phyloP scores from a whole-genome alignment of 257 asterid species.

The Linaria vulgaris region DNA sequence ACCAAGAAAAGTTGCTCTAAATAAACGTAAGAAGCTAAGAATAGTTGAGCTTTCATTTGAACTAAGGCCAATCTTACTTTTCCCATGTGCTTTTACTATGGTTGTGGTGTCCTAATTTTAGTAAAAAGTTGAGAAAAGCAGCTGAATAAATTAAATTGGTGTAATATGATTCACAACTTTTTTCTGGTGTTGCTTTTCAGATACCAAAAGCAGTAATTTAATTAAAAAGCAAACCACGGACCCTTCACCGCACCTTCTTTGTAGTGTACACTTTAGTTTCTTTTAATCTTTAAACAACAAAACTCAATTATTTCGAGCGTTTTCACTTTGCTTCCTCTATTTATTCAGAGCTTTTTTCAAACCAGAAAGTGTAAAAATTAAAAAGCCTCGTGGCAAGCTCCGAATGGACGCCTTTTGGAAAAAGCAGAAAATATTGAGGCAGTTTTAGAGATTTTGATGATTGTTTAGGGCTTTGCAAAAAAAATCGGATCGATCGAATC shows the following conservation, averaged over 20 bases:
- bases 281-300: conserved; percentile 27
- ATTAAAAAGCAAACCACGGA: conserved; percentile 26
- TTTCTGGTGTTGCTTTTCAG: conserved; percentile 21
- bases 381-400: too few relatives aligned
- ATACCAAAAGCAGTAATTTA: conserved; percentile 39
- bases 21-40: too few relatives aligned
- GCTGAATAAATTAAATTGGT: conserved; percentile 16
- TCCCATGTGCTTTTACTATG: conserved; percentile 21
- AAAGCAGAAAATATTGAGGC: too few relatives aligned
- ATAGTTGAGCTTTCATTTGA: too few relatives aligned
- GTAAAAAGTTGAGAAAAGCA: conserved; percentile 32
- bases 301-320: conserved; percentile 42
- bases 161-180: background rate
- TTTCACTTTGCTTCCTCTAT: conserved; percentile 34
- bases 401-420: too few relatives aligned
- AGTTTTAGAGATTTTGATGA: too few relatives aligned
- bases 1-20: too few relatives aligned
- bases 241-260: conserved; percentile 23
- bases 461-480: too few relatives aligned
- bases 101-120: conserved; percentile 31
- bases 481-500: too few relatives aligned
- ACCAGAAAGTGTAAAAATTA: too few relatives aligned
- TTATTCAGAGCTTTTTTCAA: too few relatives aligned
- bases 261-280: background rate
- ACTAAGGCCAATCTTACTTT: background rate